phyloP scores from a whole-genome alignment of 2,329 filamentous ascomycete genomes.

The Gnomoniopsis sp. region DNA sequence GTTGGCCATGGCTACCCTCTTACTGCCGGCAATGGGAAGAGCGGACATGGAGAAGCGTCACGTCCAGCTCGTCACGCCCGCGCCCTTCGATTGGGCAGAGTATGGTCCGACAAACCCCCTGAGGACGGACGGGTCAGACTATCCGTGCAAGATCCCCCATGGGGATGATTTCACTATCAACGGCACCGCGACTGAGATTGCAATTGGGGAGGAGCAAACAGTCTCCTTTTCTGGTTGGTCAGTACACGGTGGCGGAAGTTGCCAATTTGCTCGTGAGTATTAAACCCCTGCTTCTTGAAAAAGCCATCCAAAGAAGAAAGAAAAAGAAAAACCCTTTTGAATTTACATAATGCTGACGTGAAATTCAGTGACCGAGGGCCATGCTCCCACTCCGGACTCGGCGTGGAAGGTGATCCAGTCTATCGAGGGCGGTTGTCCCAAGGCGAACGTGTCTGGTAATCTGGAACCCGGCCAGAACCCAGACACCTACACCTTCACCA shows the following conservation, averaged over 20 bases:
- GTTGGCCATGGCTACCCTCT: not conserved
- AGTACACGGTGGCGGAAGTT: constrained; percentile 70
- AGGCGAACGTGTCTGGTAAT: constrained; percentile 46
- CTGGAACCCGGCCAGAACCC: constrained; percentile 38
- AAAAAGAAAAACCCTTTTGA: not conserved
- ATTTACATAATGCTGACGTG: not conserved
- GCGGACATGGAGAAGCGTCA: constrained; percentile 35
- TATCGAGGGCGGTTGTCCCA: constrained; percentile 66
- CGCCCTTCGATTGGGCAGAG: constrained; percentile 42
- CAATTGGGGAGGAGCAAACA: constrained; percentile 50
- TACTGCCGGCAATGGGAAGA: not conserved
- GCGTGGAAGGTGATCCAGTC: constrained; percentile 70
- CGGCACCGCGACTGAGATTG: constrained; percentile 47
- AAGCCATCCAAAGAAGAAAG: too few species aligned
- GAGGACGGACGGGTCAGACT: constrained; percentile 51
- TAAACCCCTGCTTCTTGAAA: too few species aligned
- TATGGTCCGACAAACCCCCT: constrained; percentile 57
- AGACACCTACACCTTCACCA: constrained; percentile 51
- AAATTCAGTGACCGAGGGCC: constrained; percentile 51
- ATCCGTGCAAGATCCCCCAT: constrained; percentile 63
- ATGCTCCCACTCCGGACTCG: constrained; percentile 47
- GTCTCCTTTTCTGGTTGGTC: constrained; percentile 57
- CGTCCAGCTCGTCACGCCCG: constrained; percentile 57
- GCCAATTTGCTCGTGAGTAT: constrained; percentile 58
- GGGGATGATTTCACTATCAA: constrained; percentile 35